Evolutionary conservation across 1,139 yeast genomes (phyloP), one percentile per base, ranked within the genome.

Genomic region (Meyerozyma elateridarum): DNA sequence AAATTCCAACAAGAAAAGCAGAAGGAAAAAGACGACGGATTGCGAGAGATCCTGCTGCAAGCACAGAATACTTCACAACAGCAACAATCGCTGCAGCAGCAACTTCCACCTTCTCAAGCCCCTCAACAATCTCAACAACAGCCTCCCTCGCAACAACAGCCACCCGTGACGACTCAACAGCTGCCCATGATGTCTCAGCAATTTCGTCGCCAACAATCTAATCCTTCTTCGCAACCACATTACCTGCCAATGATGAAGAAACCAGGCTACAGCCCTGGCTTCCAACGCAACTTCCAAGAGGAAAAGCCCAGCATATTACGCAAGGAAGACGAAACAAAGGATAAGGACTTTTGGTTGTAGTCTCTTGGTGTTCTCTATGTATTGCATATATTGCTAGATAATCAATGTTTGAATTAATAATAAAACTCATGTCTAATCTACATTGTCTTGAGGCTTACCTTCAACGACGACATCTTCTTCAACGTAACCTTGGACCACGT

Each of bases 1-100:
- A 80, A 85, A 64, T 81, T 81, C 62, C 79, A 74, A 44, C 70
- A 70, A 45, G 79, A 73, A 45, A 76, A 81, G 62, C 76, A 80
- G 59, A 70, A 79, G 45, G 49, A 74, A 70, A 31, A 60, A 59
- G 44, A 44, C 52, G 24, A 48, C 50, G 15, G 61, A 59, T 17
- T 15, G 8, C 18, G 3, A 14, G 27, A 24, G 9, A 17, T 17
- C 5, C 18, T 15, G 8, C 18, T 15, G 5, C 27, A 24, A 18
- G 27, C 27, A 13, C n/a, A n/a, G n/a, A n/a, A n/a, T n/a, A n/a
- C n/a, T n/a, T n/a, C n/a, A n/a, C n/a, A n/a, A n/a, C 15, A 24
- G 18, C 27, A 24, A 14, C 27, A 24, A 14, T 17, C 15, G 11
- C 27, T 15, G 11, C 8, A 15, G 18, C 27, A 24, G 19, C 27